phyloP scores from a whole-genome alignment of 305 asterid species.

The Solanum aculeatissimum region DNA sequence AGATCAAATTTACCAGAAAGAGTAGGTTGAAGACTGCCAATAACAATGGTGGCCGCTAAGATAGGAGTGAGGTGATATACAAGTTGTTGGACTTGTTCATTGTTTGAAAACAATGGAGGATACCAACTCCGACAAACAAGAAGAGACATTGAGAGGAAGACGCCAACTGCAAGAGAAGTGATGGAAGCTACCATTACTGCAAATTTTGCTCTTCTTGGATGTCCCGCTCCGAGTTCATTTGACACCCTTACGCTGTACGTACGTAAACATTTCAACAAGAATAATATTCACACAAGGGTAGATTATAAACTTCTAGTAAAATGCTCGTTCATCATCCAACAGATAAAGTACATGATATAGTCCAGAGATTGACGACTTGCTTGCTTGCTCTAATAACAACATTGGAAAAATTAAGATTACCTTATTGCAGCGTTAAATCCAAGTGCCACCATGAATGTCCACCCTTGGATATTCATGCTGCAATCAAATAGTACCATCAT shows the following conservation, averaged over 20 bases:
- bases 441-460: conserved; percentile 36
- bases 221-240: conserved; percentile 38
- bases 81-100: conserved; percentile 15
- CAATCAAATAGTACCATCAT: background rate
- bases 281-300: background rate
- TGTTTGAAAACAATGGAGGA: conserved; percentile 25
- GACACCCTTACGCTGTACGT: conserved; percentile 57
- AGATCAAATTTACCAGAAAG: too few relatives aligned
- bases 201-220: conserved; percentile 36
- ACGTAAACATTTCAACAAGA: background rate
- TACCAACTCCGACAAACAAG: conserved; percentile 12
- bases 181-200: conserved; percentile 28
- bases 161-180: conserved; percentile 27
- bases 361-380: too few relatives aligned
- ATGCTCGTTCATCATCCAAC: background rate
- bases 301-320: background rate
- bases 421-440: conserved; percentile 56
- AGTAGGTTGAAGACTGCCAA: conserved; percentile 36
- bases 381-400: background rate
- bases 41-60: conserved; percentile 26
- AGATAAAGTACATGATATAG: background rate
- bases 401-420: conserved; percentile 2
- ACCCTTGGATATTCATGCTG: conserved; percentile 43
- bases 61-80: conserved; percentile 41
- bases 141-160: conserved; percentile 17